Evolutionary conservation across 306 rosid species (phyloP).

Genomic region (Rosa chinensis): DNA sequence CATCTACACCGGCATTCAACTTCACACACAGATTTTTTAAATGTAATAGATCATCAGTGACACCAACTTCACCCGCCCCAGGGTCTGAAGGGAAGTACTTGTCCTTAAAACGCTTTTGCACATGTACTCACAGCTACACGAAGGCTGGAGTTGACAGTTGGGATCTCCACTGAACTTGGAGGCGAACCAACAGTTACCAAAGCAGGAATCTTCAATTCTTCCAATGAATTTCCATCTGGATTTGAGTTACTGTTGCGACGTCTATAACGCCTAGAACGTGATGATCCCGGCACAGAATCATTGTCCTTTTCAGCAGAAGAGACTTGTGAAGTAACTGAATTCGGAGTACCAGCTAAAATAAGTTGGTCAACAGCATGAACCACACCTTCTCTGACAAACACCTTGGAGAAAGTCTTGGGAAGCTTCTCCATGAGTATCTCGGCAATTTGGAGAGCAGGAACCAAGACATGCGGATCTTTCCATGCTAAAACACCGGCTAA

Average conservation of each 20-base stretch:
- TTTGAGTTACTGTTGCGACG: conserved; percentile 70
- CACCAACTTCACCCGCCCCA: conserved; percentile 77
- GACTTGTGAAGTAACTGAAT: conserved; percentile 50
- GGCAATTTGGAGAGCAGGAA: conserved; percentile 95
- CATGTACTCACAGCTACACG: conserved; percentile 70
- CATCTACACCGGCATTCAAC: conserved; percentile 74
- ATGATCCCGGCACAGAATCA: conserved; percentile 60
- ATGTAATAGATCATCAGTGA: conserved; percentile 83
- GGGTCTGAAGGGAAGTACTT: conserved; percentile 84
- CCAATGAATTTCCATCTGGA: conserved; percentile 70
- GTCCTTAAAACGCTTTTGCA: conserved; percentile 86
- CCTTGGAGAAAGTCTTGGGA: conserved; percentile 79
- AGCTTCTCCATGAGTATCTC: conserved; percentile 98
- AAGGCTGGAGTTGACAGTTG: conserved; percentile 65
- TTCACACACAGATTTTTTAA: conserved; percentile 79
- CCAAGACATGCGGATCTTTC: conserved; percentile 91
- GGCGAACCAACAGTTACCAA: conserved; percentile 70
- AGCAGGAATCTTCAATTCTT: conserved; percentile 63
- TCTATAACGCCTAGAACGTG: conserved; percentile 87
- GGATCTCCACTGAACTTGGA: conserved; percentile 71
- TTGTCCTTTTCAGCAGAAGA: conserved; percentile 72
- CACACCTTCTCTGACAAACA: conserved; percentile 94
- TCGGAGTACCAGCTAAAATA: conserved; percentile 59
- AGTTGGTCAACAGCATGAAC: conserved; percentile 99
- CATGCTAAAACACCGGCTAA: conserved; percentile 96